Percentiles rank a stretch among this genome's conserved stretches.
Evolutionary conservation across 768 basidiomycete genomes (phyloP).

Genomic region (Pleurotus citrinopileatus): DNA sequence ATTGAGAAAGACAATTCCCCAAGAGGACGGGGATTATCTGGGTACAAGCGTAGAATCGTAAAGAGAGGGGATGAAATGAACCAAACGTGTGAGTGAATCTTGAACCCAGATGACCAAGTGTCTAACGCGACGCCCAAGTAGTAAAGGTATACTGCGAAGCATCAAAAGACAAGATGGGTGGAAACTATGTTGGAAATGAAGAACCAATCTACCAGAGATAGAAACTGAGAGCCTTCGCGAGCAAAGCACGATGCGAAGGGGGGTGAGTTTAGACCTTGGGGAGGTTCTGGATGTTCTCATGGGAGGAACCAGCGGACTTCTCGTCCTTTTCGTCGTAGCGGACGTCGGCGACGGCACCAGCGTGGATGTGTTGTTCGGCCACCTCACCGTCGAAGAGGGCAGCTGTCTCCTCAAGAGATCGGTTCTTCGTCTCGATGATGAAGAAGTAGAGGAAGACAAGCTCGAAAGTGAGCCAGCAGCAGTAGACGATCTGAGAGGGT

Average conservation of each 20-base stretch:
- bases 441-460: conserved; percentile 63
- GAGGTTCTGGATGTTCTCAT: conserved; percentile 24
- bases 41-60: not conserved
- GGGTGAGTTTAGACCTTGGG: conserved; percentile 11
- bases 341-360: conserved; percentile 23
- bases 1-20: not conserved
- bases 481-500: conserved; percentile 54
- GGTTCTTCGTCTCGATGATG: conserved; percentile 69
- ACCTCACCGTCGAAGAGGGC: conserved; percentile 75
- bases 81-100: not conserved
- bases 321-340: conserved; percentile 27
- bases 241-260: not conserved
- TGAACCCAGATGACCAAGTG: conserved; percentile 1
- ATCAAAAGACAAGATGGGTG: not conserved
- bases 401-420: conserved; percentile 79
- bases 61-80: not conserved
- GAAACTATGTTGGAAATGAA: not conserved
- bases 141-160: not conserved
- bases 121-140: not conserved
- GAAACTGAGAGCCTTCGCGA: not conserved
- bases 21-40: not conserved
- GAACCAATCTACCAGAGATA: conserved; percentile 2
- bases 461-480: conserved; percentile 68
- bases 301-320: conserved; percentile 32
- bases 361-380: conserved; percentile 33